A percentile compares a stretch with the other conserved stretches of the same genome.
These are phyloP conservation scores for Melaleuca alternifolia DNA, from an alignment of 345 rosid species.

Conservation along the genomic window DNA sequence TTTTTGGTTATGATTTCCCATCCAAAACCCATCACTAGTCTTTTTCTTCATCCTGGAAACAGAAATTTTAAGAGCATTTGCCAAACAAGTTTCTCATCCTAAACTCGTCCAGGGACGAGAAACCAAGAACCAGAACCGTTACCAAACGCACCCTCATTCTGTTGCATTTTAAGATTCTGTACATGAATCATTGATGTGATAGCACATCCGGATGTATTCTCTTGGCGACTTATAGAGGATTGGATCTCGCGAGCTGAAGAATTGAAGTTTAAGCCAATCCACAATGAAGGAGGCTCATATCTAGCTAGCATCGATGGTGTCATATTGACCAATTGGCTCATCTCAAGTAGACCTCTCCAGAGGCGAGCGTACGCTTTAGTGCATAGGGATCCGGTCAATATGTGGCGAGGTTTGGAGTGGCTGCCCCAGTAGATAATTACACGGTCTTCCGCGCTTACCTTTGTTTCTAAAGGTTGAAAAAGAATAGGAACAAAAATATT, in stretches of 20 bases:
- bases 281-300: not conserved
- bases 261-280: not conserved
- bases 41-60: too few relatives aligned
- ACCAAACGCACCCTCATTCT: too few relatives aligned
- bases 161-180: not conserved
- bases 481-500: not conserved
- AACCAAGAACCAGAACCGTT: too few relatives aligned
- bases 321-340: not conserved
- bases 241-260: not conserved
- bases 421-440: not conserved
- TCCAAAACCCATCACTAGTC: too few relatives aligned
- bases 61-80: too few relatives aligned
- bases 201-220: not conserved
- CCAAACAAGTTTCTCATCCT: too few relatives aligned
- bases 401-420: not conserved
- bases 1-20: too few relatives aligned
- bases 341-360: not conserved
- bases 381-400: not conserved
- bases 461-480: not conserved
- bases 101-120: too few relatives aligned
- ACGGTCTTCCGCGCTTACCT: not conserved
- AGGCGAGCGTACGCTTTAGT: not conserved
- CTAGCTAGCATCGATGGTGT: too few relatives aligned
- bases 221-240: not conserved
- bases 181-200: not conserved